These are phyloP conservation scores for Leucoagaricus sp. DNA, from an alignment of 1,284 basidiomycete genomes.

Conservation along the genomic window DNA sequence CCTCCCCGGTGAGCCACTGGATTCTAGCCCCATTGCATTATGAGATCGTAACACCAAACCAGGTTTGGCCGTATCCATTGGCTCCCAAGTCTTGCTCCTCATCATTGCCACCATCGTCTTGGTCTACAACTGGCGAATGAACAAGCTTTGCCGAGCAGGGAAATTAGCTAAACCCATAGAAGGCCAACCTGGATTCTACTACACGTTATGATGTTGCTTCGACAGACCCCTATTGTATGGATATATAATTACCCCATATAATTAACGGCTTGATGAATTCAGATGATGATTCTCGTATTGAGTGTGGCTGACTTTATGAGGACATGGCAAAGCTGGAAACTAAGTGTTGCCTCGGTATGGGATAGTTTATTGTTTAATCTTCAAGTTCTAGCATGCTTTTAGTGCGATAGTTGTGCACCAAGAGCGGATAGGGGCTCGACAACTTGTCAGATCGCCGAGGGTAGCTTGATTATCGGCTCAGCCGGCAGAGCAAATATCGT, in stretches of 20 bases:
- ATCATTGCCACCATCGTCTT: slow-evolving; percentile 34
- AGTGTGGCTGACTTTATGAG: too few relatives aligned
- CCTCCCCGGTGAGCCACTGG: slow-evolving; percentile 35
- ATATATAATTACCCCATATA: background rate
- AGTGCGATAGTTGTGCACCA: too few relatives aligned
- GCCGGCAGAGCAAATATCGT: too few relatives aligned
- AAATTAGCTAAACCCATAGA: slow-evolving; percentile 37
- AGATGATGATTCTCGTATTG: too few relatives aligned
- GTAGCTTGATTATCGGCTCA: too few relatives aligned
- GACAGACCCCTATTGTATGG: background rate
- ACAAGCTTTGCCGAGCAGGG: slow-evolving; percentile 35
- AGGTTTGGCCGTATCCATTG: slow-evolving; percentile 42
- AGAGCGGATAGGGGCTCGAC: too few relatives aligned
- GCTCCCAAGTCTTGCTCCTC: slow-evolving; percentile 40
- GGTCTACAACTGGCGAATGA: slow-evolving; percentile 35
- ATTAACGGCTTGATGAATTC: background rate
- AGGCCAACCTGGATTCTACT: slow-evolving; percentile 42
- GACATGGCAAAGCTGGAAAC: too few relatives aligned
- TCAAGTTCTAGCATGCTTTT: too few relatives aligned
- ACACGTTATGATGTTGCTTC: slow-evolving; percentile 35
- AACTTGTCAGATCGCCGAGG: too few relatives aligned
- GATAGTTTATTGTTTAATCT: too few relatives aligned
- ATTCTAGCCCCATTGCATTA: slow-evolving; percentile 2
- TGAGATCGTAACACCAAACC: background rate
- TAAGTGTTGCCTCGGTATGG: too few relatives aligned